Conservation (phyloP, 768 basidiomycete species). For the Pleurotus pulmonarius region DNA sequence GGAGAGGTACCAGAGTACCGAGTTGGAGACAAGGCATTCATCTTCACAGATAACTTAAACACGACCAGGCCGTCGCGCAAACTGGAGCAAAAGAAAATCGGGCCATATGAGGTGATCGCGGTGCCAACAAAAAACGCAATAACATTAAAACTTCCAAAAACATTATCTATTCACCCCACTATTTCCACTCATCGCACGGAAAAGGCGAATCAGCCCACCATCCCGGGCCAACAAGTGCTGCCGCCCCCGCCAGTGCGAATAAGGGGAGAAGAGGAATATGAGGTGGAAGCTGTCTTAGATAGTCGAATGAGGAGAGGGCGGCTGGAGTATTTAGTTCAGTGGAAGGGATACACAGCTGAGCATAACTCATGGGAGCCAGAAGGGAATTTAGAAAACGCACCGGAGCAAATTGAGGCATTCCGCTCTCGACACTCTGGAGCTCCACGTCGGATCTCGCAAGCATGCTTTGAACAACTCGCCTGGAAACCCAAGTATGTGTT, state of each 20-base stretch:
- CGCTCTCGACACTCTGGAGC: neutral
- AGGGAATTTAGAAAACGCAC: neutral
- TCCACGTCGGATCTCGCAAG: neutral
- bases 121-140: no score
- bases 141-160: no score
- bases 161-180: constrained; percentile 17
- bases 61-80: no score
- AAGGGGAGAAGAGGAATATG: neutral
- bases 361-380: neutral
- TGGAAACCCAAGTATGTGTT: no score
- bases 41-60: no score
- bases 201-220: neutral
- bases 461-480: no score
- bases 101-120: no score
- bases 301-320: neutral
- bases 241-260: neutral
- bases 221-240: neutral
- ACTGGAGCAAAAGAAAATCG: no score
- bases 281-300: neutral
- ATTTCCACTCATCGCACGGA: constrained; percentile 7
- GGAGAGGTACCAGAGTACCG: constrained; percentile 6
- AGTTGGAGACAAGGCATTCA: constrained; percentile 14
- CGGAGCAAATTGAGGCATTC: neutral
- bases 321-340: neutral
- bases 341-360: no score